phyloP scores from a whole-genome alignment of 2,329 filamentous ascomycete species.

The Apiospora pterosperma region DNA sequence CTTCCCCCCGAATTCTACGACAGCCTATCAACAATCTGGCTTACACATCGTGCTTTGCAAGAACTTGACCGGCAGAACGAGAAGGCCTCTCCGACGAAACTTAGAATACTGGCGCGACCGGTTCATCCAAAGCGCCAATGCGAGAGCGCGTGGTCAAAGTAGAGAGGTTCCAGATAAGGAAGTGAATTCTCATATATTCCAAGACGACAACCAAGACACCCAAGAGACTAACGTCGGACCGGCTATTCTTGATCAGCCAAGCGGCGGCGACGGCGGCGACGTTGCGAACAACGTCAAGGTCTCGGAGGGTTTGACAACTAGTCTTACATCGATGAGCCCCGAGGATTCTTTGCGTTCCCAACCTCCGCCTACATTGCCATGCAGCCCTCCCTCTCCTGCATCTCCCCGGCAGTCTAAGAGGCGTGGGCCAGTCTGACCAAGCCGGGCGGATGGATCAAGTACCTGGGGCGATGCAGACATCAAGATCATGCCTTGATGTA shows the following conservation, averaged over 20 bases:
- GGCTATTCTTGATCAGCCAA: background rate
- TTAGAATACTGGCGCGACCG: conserved; percentile 3
- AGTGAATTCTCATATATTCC: background rate
- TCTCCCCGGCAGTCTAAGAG: background rate
- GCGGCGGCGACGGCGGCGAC: too few relatives aligned
- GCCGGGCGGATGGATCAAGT: too few relatives aligned
- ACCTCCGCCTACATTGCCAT: background rate
- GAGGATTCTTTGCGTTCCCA: background rate
- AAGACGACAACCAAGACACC: background rate
- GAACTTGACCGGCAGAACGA: conserved; percentile 23
- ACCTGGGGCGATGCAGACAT: too few relatives aligned
- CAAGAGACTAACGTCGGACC: conserved; percentile 2
- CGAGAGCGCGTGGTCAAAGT: background rate
- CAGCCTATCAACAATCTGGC: conserved; percentile 10
- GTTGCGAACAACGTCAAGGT: background rate
- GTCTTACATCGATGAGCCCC: background rate
- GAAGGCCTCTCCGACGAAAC: background rate
- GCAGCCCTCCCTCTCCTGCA: conserved; percentile 1
- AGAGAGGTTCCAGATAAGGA: background rate
- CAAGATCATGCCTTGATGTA: too few relatives aligned
- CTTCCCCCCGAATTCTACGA: too few relatives aligned
- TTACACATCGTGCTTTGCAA: conserved; percentile 22
- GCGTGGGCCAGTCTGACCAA: background rate
- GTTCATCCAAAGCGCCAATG: conserved; percentile 1
- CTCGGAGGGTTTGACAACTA: background rate